Evolutionary conservation across 2,329 filamentous ascomycete species (phyloP), one percentile per base, ranked within the genome.

Genomic region (Sporothrix variecibatus): DNA sequence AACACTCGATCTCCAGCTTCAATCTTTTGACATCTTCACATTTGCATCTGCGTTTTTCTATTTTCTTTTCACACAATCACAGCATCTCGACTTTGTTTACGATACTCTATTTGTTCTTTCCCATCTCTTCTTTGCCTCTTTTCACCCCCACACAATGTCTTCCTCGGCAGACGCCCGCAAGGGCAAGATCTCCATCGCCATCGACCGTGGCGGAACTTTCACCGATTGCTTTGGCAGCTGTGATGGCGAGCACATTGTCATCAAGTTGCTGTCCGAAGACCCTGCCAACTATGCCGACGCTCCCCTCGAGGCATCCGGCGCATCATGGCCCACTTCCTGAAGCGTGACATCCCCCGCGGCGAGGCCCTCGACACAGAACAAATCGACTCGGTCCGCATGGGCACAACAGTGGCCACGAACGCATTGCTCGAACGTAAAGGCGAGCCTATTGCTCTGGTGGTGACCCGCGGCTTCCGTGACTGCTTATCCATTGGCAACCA

Each of bases 341-440:
- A 88, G 72, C 87, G 88, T 74, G 91, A 95, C 4, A 94, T 97
- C 62, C 93, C 93, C 3, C 90, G 94, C 67, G 94, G 94, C 34
- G 86, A 94, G 80, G 85, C 92, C 0, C 85, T 97, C 9, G 94
- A 97, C 81, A 97, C 94, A 0, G 89, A 90, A 23, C 84, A 91
- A 79, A 97, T 98, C 78, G 93, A 96, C 78, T 94, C 93, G 73
- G 97, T 98, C 81, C 92, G 95, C 67, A 98, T 98, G 95, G 95
- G 95, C 62, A 98, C 95, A 1, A 98, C 95, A 0, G 94, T 98
- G 15, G 95, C 95, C 11, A 98, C 95, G 0, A 98, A 98, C 81
- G 95, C 95, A 0, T 83, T 98, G 73, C 86, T 98, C 1, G 95
- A 98, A 82, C 87, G 95, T 74, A 97, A 97, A 82, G 95, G 95